Base-by-base conservation (phyloP, 768 basidiomycete species). In the Tylopilus cervinicoccineus region DNA sequence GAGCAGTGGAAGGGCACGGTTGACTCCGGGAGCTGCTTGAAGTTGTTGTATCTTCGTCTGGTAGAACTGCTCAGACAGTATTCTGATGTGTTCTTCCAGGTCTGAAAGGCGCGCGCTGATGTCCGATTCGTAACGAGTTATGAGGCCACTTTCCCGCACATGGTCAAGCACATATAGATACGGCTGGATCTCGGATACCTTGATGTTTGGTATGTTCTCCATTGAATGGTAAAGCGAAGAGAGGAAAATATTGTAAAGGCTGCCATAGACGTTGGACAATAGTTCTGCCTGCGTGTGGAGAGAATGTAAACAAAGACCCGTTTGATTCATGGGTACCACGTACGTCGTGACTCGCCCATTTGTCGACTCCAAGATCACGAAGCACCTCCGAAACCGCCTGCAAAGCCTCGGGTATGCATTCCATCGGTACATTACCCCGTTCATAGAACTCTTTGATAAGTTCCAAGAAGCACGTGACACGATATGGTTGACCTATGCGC, bases 341-440 rank as follows among this genome's bases (percentile, higher is more conserved):
- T 59, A 97, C 92, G 61, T 99, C 95, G 54, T 79, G 78, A 17
- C 70, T 71, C 2, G 88, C 76, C 95, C 96, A 97, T 37, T 80
- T 74, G 17, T 85, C 80, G 2, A 88, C 61, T 8, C 85, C 80
- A 27, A 76, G 77, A 52, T 94, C 91, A 29, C 78, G 73, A 58
- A 83, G 73, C 10, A 84, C 80, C 62, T 86, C 88, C 17, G 75
- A 69, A 17, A 95, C 77, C 48, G 80, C 81, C 38, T 81, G 77
- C 39, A 96, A 67, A 11, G 90, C 95, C 66, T 97, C 96, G 0
- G 88, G 88, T 44, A 98, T 81, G 66, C 96, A 98, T 60, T 95
- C 95, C 61, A 95, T 72, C 2, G 96, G 96, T 6, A 98, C 90
- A 53, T 93, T 85, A 53, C 88, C 85, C 28, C 87, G 80, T 68